phyloP scores from a whole-genome alignment of 768 basidiomycete species.

The Strobilomyces dryophilus region DNA sequence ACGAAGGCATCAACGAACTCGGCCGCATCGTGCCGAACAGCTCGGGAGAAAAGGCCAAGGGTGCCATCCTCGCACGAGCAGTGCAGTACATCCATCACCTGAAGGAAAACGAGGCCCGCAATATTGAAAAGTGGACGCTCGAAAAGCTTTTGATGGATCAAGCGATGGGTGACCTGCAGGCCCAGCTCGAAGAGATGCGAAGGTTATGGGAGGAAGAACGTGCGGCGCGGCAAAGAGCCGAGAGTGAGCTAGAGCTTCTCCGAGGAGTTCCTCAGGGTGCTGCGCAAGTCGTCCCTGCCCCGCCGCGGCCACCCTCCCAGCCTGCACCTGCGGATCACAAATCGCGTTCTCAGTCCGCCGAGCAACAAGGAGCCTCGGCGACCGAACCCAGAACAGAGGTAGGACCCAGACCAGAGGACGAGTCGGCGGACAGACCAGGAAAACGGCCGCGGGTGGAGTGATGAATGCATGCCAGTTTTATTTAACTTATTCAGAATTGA shows the following conservation, averaged over 20 bases:
- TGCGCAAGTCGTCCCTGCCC: neutral
- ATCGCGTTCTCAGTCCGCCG: conserved; percentile 27
- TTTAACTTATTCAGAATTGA: conserved; percentile 18
- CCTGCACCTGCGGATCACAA: conserved; percentile 9
- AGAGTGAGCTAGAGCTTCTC: conserved; percentile 60
- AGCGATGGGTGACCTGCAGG: conserved; percentile 83
- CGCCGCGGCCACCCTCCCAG: conserved; percentile 18
- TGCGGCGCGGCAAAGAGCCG: conserved; percentile 50
- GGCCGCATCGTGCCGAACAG: conserved; percentile 85
- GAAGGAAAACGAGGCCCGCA: conserved; percentile 85
- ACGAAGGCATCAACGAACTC: conserved; percentile 92
- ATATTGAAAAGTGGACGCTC: conserved; percentile 91
- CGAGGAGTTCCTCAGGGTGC: conserved; percentile 33
- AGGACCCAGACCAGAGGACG: conserved; percentile 20
- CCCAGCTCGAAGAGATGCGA: conserved; percentile 78
- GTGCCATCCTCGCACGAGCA: conserved; percentile 81
- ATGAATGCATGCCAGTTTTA: conserved; percentile 1
- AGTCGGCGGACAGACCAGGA: conserved; percentile 23
- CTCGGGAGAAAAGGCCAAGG: conserved; percentile 85
- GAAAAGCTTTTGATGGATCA: conserved; percentile 92
- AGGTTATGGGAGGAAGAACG: conserved; percentile 81
- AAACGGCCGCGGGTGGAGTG: conserved; percentile 33
- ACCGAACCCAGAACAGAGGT: conserved; percentile 21
- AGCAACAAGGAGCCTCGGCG: conserved; percentile 17
- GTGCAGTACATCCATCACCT: conserved; percentile 91